These are phyloP conservation scores for Sporothrix humicola DNA, from an alignment of 2,329 filamentous ascomycete genomes.

Conservation along the genomic window DNA sequence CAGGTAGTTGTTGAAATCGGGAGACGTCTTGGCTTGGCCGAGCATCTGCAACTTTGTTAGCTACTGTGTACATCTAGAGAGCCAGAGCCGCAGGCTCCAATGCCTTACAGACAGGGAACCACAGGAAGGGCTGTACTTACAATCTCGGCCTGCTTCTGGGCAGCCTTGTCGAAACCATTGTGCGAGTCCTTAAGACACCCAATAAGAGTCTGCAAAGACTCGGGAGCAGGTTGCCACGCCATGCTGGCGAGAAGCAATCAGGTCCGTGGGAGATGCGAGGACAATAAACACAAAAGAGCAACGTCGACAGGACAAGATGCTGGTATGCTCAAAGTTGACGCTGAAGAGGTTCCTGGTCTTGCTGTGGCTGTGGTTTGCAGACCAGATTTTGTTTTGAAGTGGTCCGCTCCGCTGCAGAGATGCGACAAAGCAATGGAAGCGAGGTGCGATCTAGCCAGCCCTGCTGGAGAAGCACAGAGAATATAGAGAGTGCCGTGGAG, in stretches of 20 bases:
- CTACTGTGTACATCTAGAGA: not conserved
- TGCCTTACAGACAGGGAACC: not conserved
- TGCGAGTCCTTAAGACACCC: conserved; percentile 90
- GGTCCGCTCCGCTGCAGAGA: conserved; percentile 13
- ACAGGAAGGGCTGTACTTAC: conserved; percentile 58
- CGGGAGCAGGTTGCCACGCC: conserved; percentile 90
- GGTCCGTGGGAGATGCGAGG: not conserved
- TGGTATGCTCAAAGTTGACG: not conserved
- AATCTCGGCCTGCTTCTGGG: conserved; percentile 87
- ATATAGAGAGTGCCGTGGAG: not conserved
- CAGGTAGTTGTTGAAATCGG: conserved; percentile 97
- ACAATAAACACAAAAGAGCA: not conserved
- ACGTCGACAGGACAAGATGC: not conserved
- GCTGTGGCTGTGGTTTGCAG: not conserved
- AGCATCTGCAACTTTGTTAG: conserved; percentile 72
- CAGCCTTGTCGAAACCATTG: conserved; percentile 77
- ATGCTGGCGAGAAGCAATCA: conserved; percentile 53
- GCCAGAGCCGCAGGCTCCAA: not conserved
- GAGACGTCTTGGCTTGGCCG: conserved; percentile 81
- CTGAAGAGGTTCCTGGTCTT: not conserved
- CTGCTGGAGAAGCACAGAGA: conserved; percentile 14
- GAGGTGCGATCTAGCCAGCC: conserved; percentile 24
- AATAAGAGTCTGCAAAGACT: conserved; percentile 87
- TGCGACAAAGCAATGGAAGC: conserved; percentile 17
- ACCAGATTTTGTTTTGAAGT: not conserved